Percentiles rank a stretch among this genome's conserved stretches.
Conservation (phyloP, 2,329 filamentous ascomycete genomes). For the Trichoderma aggressivum region DNA sequence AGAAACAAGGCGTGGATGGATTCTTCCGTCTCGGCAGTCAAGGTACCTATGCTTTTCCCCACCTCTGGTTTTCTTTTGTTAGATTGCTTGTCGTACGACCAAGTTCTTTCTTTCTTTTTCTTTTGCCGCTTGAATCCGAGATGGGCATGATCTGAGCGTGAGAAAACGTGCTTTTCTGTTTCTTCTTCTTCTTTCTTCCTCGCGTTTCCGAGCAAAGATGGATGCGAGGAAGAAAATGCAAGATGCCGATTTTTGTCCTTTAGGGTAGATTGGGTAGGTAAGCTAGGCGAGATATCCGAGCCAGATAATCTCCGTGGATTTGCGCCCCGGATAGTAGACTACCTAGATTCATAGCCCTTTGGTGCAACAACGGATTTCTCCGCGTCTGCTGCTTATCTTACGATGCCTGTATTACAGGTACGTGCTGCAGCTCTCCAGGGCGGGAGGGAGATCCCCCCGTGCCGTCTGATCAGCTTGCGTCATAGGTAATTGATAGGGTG, state of each 20-base stretch:
- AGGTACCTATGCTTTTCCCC: background rate
- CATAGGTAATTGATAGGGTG: background rate
- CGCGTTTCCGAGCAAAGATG: background rate
- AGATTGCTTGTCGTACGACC: background rate
- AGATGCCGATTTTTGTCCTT: background rate
- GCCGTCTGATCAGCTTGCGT: background rate
- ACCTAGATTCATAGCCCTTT: background rate
- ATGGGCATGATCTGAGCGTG: background rate
- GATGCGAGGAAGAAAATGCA: background rate
- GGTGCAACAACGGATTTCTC: background rate
- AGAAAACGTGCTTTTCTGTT: background rate
- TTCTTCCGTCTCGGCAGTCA: background rate
- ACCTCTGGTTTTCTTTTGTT: background rate
- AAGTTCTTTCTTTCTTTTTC: background rate
- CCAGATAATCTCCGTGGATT: background rate
- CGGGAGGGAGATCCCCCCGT: background rate
- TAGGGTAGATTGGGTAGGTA: background rate
- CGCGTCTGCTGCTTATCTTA: background rate
- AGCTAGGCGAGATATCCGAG: background rate
- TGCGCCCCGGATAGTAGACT: background rate
- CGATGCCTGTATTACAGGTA: background rate
- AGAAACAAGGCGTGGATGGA: background rate
- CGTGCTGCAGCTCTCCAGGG: background rate
- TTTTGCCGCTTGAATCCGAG: background rate
- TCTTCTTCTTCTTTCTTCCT: background rate